A percentile compares a stretch with the other conserved stretches of the same genome.
These are phyloP conservation scores for Fennellomyces sp. DNA, from an alignment of 371 early-diverging fungal species.

Conservation along the genomic window DNA sequence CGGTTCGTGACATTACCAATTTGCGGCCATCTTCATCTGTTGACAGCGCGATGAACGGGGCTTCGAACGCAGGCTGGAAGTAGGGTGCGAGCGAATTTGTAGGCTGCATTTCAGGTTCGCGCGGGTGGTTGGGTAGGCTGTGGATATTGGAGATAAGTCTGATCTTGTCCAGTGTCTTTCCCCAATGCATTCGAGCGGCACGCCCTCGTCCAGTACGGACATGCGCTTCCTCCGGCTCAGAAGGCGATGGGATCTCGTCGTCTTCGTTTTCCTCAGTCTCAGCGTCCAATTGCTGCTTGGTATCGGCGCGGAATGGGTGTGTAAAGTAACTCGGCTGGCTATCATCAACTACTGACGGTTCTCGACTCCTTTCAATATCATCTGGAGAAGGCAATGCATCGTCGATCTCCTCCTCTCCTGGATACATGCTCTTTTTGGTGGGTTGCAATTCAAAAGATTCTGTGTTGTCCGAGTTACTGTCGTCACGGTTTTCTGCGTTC, in stretches of 20 bases:
- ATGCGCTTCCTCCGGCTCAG: conserved; percentile 3
- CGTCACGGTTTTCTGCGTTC: not conserved
- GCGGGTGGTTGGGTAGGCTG: conserved; percentile 13
- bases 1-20: conserved; percentile 24
- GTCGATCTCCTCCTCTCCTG: not conserved
- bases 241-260: not conserved
- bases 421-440: not conserved
- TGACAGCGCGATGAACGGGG: conserved; percentile 40
- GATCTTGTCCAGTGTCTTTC: conserved; percentile 47
- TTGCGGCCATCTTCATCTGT: conserved; percentile 38
- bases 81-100: conserved; percentile 31
- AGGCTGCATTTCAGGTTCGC: not conserved
- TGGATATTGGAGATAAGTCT: conserved; percentile 42
- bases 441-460: not conserved
- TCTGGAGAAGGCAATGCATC: conserved; percentile 19
- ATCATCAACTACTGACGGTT: not conserved
- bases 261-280: not conserved
- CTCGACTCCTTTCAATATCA: conserved; percentile 14
- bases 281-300: not conserved
- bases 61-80: conserved; percentile 45
- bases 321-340: conserved; percentile 17
- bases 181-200: conserved; percentile 38
- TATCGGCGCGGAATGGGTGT: conserved; percentile 19
- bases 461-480: not conserved
- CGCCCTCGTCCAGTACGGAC: not conserved